Evolutionary conservation across 345 rosid species (phyloP).

Genomic region (Corymbia maculata): DNA sequence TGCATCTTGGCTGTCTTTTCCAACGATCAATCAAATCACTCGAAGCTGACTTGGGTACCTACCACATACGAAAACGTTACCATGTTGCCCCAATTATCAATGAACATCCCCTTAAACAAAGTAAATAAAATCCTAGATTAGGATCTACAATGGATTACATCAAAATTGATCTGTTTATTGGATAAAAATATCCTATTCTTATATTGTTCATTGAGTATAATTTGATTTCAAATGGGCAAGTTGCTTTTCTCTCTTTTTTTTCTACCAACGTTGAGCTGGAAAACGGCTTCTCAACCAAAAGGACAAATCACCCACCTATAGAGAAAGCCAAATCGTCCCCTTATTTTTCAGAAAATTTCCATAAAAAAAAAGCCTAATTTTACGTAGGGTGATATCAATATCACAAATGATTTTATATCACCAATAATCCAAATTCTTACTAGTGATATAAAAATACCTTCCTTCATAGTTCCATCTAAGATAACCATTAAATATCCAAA

Average conservation of each 20-base stretch:
- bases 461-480: not conserved
- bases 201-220: not conserved
- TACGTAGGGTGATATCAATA: not conserved
- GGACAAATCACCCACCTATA: not conserved
- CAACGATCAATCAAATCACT: not conserved
- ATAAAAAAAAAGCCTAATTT: not conserved
- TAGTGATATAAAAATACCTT: not conserved
- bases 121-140: not conserved
- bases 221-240: not conserved
- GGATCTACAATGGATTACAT: not conserved
- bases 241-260: not conserved
- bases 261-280: not conserved
- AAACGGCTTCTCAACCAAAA: not conserved
- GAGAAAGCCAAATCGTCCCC: not conserved
- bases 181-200: not conserved
- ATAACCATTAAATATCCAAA: not conserved
- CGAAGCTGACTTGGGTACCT: not conserved
- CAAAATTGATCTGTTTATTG: not conserved
- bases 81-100: not conserved
- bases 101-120: not conserved
- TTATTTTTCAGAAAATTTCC: too few relatives aligned
- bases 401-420: not conserved
- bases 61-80: not conserved
- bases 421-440: not conserved
- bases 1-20: not conserved